A percentile compares a stretch with the other conserved stretches of the same genome.
Conservation (phyloP, 2,329 filamentous ascomycete genomes). For the Nothomitra cinnamomea region DNA sequence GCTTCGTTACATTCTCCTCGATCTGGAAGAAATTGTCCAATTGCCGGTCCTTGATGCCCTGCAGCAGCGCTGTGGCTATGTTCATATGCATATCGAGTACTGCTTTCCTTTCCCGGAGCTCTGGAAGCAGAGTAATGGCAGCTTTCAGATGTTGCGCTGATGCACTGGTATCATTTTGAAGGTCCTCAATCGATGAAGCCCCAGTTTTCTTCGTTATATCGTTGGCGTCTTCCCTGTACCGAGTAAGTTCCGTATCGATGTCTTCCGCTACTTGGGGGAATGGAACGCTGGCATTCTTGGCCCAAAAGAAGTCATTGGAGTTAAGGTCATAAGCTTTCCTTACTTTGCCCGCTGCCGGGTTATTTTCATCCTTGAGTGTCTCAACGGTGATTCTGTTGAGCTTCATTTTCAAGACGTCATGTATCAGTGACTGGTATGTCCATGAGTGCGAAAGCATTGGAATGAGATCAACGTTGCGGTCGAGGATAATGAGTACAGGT, state of each 20-base stretch:
- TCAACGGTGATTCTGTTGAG: constrained; percentile 92
- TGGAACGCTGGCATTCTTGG: constrained; percentile 72
- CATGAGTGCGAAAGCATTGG: constrained; percentile 98
- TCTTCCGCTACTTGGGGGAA: constrained; percentile 95
- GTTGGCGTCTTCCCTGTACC: constrained; percentile 88
- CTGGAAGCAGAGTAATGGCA: constrained; percentile 81
- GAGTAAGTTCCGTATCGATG: constrained; percentile 81
- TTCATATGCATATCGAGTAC: constrained; percentile 98
- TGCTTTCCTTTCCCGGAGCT: constrained; percentile 83
- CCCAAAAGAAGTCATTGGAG: constrained; percentile 91
- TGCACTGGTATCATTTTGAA: constrained; percentile 74
- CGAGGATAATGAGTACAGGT: constrained; percentile 82
- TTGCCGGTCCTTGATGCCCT: constrained; percentile 86
- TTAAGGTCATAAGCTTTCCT: constrained; percentile 86
- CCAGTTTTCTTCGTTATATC: constrained; percentile 93
- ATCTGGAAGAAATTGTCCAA: constrained; percentile 92
- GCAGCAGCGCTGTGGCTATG: constrained; percentile 62
- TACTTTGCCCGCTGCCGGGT: constrained; percentile 54
- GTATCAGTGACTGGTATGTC: constrained; percentile 76
- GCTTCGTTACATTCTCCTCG: constrained; percentile 83
- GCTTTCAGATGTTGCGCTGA: constrained; percentile 92
- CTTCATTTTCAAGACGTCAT: constrained; percentile 60
- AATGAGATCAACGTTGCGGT: constrained; percentile 87
- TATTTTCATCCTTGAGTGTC: constrained; percentile 58
- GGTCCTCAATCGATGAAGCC: constrained; percentile 77